Percentiles rank a stretch among this genome's conserved stretches.
Conservation (phyloP, 306 rosid species). For the Crataegus laevigata region DNA sequence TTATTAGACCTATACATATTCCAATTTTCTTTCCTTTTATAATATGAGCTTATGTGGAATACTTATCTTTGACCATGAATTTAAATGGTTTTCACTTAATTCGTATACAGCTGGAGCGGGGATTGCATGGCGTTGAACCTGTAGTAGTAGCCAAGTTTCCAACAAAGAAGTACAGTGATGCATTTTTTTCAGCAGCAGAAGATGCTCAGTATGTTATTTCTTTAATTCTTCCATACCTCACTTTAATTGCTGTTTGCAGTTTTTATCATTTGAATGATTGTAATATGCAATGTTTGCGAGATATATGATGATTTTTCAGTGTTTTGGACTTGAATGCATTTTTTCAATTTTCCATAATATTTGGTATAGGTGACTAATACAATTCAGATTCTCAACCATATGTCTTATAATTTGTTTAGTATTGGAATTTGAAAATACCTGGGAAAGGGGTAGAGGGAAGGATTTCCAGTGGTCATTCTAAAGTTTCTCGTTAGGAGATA, state of each 20-base stretch:
- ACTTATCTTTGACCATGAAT: constrained; percentile 15
- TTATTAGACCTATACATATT: neutral
- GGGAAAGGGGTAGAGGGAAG: too few relatives aligned
- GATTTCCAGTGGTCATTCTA: neutral
- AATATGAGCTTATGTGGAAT: constrained; percentile 11
- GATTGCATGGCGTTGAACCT: constrained; percentile 71
- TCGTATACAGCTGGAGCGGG: constrained; percentile 63
- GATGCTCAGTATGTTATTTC: constrained; percentile 72
- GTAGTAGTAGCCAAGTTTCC: constrained; percentile 59
- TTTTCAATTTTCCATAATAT: too few relatives aligned
- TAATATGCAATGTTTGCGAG: neutral
- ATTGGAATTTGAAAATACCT: too few relatives aligned
- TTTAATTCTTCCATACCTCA: constrained; percentile 7
- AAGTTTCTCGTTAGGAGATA: neutral
- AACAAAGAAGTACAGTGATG: constrained; percentile 72
- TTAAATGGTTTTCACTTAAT: constrained; percentile 9
- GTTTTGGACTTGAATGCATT: too few relatives aligned
- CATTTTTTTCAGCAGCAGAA: constrained; percentile 58
- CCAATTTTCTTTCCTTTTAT: neutral
- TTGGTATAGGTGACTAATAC: too few relatives aligned
- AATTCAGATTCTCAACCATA: too few relatives aligned
- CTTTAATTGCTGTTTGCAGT: neutral
- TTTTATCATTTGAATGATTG: neutral
- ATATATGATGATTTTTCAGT: neutral
- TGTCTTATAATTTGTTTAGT: too few relatives aligned